These are phyloP conservation scores for Suillus luteus DNA, from an alignment of 768 basidiomycete genomes.

Conservation along the genomic window DNA sequence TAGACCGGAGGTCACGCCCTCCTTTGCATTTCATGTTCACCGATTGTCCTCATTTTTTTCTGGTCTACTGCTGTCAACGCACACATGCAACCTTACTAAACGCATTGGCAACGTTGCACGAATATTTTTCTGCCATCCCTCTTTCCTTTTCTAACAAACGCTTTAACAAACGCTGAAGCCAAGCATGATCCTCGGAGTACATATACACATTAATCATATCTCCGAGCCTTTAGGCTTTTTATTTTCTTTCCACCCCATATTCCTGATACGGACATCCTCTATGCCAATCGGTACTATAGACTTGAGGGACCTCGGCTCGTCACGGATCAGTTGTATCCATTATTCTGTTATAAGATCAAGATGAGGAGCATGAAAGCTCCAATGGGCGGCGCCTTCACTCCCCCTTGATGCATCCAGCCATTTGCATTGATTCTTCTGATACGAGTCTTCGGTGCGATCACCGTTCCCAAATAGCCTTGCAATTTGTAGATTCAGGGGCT, in stretches of 20 bases:
- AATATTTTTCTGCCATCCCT: not conserved
- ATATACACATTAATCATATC: conserved; percentile 2
- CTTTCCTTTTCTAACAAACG: not conserved
- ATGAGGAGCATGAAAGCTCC: not conserved
- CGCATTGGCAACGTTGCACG: not conserved
- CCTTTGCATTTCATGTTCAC: conserved; percentile 17
- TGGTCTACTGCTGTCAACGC: not conserved
- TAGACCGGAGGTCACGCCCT: conserved; percentile 43
- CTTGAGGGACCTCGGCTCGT: conserved; percentile 5
- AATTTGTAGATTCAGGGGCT: not conserved
- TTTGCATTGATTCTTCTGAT: not conserved
- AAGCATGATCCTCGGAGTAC: not conserved
- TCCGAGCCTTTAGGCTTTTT: conserved; percentile 27
- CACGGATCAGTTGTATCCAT: conserved; percentile 1
- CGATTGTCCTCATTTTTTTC: conserved; percentile 3
- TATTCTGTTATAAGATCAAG: not conserved
- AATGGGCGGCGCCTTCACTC: not conserved
- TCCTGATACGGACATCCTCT: conserved; percentile 17
- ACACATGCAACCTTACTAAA: not conserved
- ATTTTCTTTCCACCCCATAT: conserved; percentile 24
- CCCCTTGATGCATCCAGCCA: not conserved
- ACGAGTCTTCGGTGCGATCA: not conserved
- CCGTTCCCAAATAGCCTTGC: not conserved
- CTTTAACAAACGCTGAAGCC: not conserved
- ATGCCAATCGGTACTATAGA: not conserved